Evolutionary conservation across 371 early-diverging fungal species (phyloP), one percentile per base, ranked within the genome.

Genomic region (Blastocladiella emersonii): DNA sequence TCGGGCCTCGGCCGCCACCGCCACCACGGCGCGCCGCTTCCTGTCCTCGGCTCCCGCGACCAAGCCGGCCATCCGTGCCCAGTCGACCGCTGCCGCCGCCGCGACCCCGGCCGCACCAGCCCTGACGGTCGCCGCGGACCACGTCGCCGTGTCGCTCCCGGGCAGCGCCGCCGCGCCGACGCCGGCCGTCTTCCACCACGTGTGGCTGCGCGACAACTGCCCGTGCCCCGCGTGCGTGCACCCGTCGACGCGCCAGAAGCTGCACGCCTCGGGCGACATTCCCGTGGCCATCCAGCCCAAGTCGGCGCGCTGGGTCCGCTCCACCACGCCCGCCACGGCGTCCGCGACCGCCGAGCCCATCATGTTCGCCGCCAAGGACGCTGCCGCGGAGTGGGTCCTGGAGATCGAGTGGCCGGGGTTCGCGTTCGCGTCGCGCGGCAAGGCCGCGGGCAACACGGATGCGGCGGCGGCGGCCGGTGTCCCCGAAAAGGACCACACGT

Each of bases 161-260:
- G 45, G 21, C 10, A 4, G 10, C 13, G 39, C 8, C 3, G 3
- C 45, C 17, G 45, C 19, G 3, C 3, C 45, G 45, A 44, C 19
- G 3, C 3, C 45, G 45, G 17, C 19, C 45, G 3, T 17, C 45
- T 85, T 81, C 69, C 77, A 82, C 67, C 76, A 78, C 67, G 61
- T 81, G 17, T 91, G 92, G 92, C 78, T 91, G 17, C 80, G 89
- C 35, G 92, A 92, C 71, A 84, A 88, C 67, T 92, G 91, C 65
- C 86, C 71, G 32, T 92, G 90, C 67, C 72, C 80, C 12, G 65
- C 65, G 10, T 90, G 89, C 64, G 68, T 89, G 25, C 89, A 90
- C 66, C 86, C 89, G 6, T 70, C 77, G 34, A 89, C 76, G 59
- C 75, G 80, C 21, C 92, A 92, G 70, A 92, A 91, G 70, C 73